Conservation (phyloP, 73 alveolate genomes). For the Paramecium octaurelia region DNA sequence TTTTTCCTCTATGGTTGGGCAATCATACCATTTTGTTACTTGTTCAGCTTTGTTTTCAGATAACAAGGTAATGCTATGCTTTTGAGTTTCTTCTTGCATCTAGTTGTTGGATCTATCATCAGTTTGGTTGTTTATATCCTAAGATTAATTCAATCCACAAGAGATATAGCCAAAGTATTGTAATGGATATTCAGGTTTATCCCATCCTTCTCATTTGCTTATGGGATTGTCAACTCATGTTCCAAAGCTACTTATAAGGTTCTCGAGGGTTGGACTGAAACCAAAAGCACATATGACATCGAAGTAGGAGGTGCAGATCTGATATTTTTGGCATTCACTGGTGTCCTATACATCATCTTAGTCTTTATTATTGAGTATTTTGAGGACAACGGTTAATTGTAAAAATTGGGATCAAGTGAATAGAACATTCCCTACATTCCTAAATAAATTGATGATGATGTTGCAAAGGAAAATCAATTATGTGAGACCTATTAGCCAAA, state of each 20-base stretch:
- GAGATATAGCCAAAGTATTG: conserved; percentile 66
- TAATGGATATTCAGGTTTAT: conserved; percentile 83
- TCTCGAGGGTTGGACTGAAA: conserved; percentile 24
- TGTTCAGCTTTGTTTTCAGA: conserved; percentile 67
- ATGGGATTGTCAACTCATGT: conserved; percentile 79
- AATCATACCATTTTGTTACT: conserved; percentile 77
- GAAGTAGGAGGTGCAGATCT: conserved; percentile 64
- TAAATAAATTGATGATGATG: conserved; percentile 64
- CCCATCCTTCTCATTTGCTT: conserved; percentile 92
- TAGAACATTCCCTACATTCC: neutral
- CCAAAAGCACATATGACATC: conserved; percentile 41
- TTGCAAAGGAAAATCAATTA: conserved; percentile 48
- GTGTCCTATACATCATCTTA: conserved; percentile 27
- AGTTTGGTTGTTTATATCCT: conserved; percentile 68
- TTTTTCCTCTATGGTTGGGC: conserved; percentile 77
- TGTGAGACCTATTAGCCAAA: conserved; percentile 60
- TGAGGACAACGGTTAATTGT: conserved; percentile 48
- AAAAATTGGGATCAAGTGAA: conserved; percentile 19
- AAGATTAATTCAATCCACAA: conserved; percentile 69
- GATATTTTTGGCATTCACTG: conserved; percentile 31
- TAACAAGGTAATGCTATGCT: conserved; percentile 67
- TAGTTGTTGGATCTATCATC: conserved; percentile 68
- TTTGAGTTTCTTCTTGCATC: conserved; percentile 62
- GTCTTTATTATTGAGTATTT: conserved; percentile 60
- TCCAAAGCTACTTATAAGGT: conserved; percentile 28